phyloP scores from a whole-genome alignment of 2,329 filamentous ascomycete genomes.

The Huntiella abstrusa region DNA sequence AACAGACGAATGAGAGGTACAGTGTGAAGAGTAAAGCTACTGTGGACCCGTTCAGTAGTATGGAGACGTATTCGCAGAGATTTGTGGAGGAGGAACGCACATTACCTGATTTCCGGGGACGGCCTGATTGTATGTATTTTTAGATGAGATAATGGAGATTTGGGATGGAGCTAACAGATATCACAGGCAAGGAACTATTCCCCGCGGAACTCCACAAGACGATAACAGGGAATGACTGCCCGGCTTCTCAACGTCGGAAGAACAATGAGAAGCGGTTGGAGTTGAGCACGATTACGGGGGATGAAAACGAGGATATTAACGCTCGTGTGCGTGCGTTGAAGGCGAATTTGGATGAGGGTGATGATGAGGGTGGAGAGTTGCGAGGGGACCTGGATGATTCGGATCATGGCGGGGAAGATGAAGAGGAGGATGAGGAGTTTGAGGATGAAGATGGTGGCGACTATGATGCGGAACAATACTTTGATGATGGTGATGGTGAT shows the following conservation, averaged over 20 bases:
- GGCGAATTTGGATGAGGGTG: constrained; percentile 24
- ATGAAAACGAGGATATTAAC: constrained; percentile 22
- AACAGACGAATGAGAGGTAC: constrained; percentile 39
- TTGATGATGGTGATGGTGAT: constrained; percentile 38
- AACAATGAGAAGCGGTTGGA: constrained; percentile 25
- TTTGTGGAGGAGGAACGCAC: constrained; percentile 32
- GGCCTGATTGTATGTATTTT: constrained; percentile 24
- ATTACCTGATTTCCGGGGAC: constrained; percentile 32
- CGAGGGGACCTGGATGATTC: constrained; percentile 27
- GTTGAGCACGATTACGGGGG: constrained; percentile 28
- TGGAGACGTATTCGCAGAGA: constrained; percentile 38
- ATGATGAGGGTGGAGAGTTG: constrained; percentile 22
- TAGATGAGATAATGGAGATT: neutral
- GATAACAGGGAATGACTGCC: constrained; percentile 28
- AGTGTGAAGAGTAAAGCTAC: constrained; percentile 35
- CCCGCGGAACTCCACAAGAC: constrained; percentile 36
- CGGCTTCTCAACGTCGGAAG: constrained; percentile 3
- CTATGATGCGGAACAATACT: constrained; percentile 42
- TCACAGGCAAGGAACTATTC: constrained; percentile 27
- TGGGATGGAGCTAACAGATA: neutral
- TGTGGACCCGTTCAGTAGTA: constrained; percentile 36
- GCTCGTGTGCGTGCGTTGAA: constrained; percentile 17
- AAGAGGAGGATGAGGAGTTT: constrained; percentile 27
- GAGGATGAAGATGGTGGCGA: constrained; percentile 42
- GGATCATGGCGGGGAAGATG: constrained; percentile 20